These are phyloP conservation scores for Cornus kousa DNA, from an alignment of 148 eudicot genomes.

Conservation along the genomic window DNA sequence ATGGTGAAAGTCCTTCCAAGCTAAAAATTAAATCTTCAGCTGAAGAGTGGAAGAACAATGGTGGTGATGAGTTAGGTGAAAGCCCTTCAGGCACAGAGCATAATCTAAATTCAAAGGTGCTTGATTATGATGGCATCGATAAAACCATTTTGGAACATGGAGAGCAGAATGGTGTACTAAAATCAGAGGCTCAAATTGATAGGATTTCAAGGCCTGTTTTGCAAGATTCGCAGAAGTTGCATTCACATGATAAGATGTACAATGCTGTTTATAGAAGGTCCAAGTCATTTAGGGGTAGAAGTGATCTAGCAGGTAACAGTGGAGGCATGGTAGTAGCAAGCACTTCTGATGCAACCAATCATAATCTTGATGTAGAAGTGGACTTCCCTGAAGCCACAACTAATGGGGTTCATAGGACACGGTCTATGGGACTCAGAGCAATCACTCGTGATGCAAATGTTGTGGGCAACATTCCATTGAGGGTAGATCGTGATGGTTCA, in stretches of 20 bases:
- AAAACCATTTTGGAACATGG: constrained; percentile 20
- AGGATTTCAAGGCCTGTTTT: constrained; percentile 19
- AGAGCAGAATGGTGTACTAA: constrained; percentile 32
- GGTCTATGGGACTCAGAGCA: constrained; percentile 30
- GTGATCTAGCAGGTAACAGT: constrained; percentile 36
- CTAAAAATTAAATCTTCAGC: constrained; percentile 9
- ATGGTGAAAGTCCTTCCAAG: constrained; percentile 23
- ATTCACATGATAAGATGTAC: constrained; percentile 63
- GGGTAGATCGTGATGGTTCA: constrained; percentile 26
- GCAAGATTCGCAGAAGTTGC: constrained; percentile 31
- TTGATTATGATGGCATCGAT: constrained; percentile 19
- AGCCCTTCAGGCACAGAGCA: constrained; percentile 23
- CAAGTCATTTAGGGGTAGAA: constrained; percentile 52
- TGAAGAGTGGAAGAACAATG: constrained; percentile 27
- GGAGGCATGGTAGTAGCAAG: constrained; percentile 42
- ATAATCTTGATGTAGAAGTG: constrained; percentile 25
- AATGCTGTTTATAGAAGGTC: constrained; percentile 88
- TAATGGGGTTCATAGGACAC: constrained; percentile 32
- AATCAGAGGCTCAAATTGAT: constrained; percentile 24
- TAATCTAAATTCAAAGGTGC: constrained; percentile 18
- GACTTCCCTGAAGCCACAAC: constrained; percentile 21
- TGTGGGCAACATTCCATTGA: constrained; percentile 17
- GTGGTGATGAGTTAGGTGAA: constrained; percentile 18
- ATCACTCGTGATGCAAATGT: constrained; percentile 30
- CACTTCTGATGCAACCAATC: constrained; percentile 47